Base-by-base conservation (phyloP, 1,284 basidiomycete species). In the Apiotrichum porosum region DNA sequence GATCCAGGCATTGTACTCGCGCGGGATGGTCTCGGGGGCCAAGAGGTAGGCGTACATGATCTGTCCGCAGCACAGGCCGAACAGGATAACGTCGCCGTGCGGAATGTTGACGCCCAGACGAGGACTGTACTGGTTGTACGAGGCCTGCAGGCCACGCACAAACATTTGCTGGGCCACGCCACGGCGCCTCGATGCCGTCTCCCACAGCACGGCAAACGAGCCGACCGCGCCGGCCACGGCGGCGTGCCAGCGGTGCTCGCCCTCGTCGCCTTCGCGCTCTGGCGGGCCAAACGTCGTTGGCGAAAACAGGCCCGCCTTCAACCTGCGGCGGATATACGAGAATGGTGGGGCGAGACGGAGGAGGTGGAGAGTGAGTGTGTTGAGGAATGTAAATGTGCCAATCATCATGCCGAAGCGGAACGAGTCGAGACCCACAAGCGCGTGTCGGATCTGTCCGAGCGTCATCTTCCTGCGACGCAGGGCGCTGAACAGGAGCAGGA, bases 1-100 rank as follows among this genome's bases (percentile, higher is more conserved):
- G 24, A 84, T 80, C 88, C 90, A 93, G 37, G 70, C 73, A 21
- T 76, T 77, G 62, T 94, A 94, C 17, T 85, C 86, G 33, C 76
- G 74, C 6, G 87, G 84, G 23, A 94, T 81, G 0, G 88, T 88
- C 51, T 92, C 88, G 9, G 88, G 90, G 22, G 85, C 78, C 26
- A 88, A 69, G 24, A 94, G 76, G 73, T 85, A 90, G 0, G 80
- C 83, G 66, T 89, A 93, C 75, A 93, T 80, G 66, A 95, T 94
- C 71, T 95, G 91, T 9, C 84, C 85, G 63, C 85, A 94, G 17
- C 85, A 86, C 2, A 92, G 63, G 10, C 84, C 80, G 63, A 97
- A 97, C 9, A 92, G 79, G 17, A 95, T 69, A 0, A 90, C 79
- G 48, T 86, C 86, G 9, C 93, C 93, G 66, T 91, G 78, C 0